These are phyloP conservation scores for Rhizodiscina lignyota DNA, from an alignment of 495 filamentous ascomycete genomes.

Conservation along the genomic window DNA sequence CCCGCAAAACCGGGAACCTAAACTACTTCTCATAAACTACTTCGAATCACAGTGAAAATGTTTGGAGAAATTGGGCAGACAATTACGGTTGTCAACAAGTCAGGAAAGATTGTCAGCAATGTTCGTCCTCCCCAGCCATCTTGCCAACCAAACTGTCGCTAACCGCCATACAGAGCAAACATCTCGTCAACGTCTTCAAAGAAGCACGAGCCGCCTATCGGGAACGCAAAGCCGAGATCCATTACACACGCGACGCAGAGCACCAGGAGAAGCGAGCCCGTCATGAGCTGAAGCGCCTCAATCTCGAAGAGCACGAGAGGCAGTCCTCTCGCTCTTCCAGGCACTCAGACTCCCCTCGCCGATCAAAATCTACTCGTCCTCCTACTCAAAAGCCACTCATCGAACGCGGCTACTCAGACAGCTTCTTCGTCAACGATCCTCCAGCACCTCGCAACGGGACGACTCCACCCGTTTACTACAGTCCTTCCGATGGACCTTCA, in stretches of 20 bases:
- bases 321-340: constrained; percentile 9
- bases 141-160: background rate
- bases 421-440: constrained; percentile 16
- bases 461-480: no score
- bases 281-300: constrained; percentile 29
- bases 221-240: constrained; percentile 63
- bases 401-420: constrained; percentile 20
- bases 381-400: constrained; percentile 12
- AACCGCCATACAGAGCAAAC: constrained; percentile 49
- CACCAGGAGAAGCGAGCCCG: constrained; percentile 34
- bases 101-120: constrained; percentile 81
- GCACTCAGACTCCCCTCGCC: constrained; percentile 23
- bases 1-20: no score
- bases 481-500: background rate
- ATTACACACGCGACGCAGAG: constrained; percentile 44
- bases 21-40: no score
- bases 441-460: constrained; percentile 8
- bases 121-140: constrained; percentile 31
- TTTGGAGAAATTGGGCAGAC: no score
- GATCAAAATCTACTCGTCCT: constrained; percentile 4
- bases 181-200: constrained; percentile 70
- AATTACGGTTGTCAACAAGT: constrained; percentile 81
- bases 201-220: constrained; percentile 74
- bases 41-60: no score
- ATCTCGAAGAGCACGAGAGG: constrained; percentile 26